Conservation (phyloP, 169 alveolate genomes). For the Amoebophrya sp. region DNA sequence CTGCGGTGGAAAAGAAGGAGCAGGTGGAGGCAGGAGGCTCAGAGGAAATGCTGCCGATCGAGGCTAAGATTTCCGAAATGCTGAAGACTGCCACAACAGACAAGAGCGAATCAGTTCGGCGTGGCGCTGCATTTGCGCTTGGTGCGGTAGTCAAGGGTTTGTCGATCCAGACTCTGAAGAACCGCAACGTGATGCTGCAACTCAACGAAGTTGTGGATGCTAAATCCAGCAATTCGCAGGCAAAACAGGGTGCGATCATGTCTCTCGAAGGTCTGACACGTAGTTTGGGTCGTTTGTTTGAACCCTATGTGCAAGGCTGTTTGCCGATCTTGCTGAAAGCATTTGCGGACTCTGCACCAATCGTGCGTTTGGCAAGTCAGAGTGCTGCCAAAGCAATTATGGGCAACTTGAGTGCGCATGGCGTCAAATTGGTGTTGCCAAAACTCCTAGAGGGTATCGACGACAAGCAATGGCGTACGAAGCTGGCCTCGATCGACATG, state of each 20-base stretch:
- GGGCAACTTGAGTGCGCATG: conserved; percentile 5
- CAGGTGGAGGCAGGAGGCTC: not conserved
- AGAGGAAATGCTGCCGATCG: not conserved
- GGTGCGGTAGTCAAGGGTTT: conserved; percentile 8
- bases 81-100: not conserved
- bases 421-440: not conserved
- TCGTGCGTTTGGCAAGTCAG: not conserved
- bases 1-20: not conserved
- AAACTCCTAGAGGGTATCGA: not conserved
- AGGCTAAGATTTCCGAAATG: not conserved
- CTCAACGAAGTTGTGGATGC: not conserved
- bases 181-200: not conserved
- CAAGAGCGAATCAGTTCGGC: not conserved
- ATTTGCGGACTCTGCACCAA: not conserved
- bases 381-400: not conserved
- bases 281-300: not conserved
- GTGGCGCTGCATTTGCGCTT: not conserved
- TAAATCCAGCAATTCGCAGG: not conserved
- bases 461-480: conserved; percentile 54
- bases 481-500: conserved; percentile 56
- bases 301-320: not conserved
- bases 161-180: not conserved
- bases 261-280: not conserved
- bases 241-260: conserved; percentile 21
- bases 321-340: conserved; percentile 8